Conservation (phyloP, 495 filamentous ascomycete species). For the Friedmanniomyces endolithicus region DNA sequence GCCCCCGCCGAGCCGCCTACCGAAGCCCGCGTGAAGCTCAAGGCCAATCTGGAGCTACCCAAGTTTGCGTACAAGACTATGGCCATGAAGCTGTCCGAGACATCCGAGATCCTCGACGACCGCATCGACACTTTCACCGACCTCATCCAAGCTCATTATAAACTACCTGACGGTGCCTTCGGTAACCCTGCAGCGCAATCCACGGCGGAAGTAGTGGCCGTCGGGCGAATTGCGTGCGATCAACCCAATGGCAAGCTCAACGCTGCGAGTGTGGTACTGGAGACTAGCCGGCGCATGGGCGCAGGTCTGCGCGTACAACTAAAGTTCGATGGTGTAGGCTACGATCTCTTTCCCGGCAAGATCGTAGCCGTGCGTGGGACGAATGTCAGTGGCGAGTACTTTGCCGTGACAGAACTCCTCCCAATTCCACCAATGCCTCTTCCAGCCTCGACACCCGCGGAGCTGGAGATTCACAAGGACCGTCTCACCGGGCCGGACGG, state of each 20-base stretch:
- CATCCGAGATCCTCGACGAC: constrained; percentile 85
- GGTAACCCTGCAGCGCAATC: constrained; percentile 75
- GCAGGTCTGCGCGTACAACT: constrained; percentile 69
- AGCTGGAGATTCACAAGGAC: constrained; percentile 51
- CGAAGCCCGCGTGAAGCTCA: constrained; percentile 69
- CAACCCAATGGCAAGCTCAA: constrained; percentile 72
- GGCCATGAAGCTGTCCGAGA: constrained; percentile 87
- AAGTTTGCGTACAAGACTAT: constrained; percentile 86
- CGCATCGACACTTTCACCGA: constrained; percentile 77
- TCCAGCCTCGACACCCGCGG: constrained; percentile 49
- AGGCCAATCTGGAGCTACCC: constrained; percentile 69
- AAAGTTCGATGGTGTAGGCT: constrained; percentile 53
- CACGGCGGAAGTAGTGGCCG: constrained; percentile 74
- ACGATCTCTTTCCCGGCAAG: constrained; percentile 88
- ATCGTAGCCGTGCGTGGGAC: constrained; percentile 78
- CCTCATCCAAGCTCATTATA: constrained; percentile 59
- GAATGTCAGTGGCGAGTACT: constrained; percentile 76
- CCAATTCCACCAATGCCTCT: constrained; percentile 56
- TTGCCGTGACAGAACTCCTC: constrained; percentile 66
- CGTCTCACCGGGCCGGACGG: constrained; percentile 49
- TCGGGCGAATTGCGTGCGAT: constrained; percentile 85
- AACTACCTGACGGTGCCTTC: constrained; percentile 68
- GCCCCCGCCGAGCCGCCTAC: constrained; percentile 48
- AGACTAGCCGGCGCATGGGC: constrained; percentile 75
- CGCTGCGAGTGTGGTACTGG: constrained; percentile 67